phyloP scores from a whole-genome alignment of 441 rosid genomes.

The Lepidium campestre region DNA sequence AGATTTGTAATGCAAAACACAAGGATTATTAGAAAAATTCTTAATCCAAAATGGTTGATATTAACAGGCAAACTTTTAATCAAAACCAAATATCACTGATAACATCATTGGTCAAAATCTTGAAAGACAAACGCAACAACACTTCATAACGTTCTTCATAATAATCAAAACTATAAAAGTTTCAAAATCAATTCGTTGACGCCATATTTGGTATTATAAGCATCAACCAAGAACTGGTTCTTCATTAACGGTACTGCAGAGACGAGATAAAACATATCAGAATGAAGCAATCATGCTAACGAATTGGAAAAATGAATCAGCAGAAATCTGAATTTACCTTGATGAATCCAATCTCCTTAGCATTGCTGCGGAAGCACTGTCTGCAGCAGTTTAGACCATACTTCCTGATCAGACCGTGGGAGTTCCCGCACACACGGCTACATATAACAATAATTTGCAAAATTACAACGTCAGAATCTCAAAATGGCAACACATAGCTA shows the following conservation, averaged over 20 bases:
- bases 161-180: background rate
- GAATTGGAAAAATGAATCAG: no score
- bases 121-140: no score
- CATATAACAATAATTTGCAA: background rate
- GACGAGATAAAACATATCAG: background rate
- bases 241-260: slow-evolving; percentile 9
- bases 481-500: background rate
- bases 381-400: slow-evolving; percentile 85
- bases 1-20: no score
- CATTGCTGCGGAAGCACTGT: slow-evolving; percentile 85
- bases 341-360: slow-evolving; percentile 82
- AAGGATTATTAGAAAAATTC: no score
- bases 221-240: background rate
- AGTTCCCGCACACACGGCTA: slow-evolving; percentile 87
- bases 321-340: slow-evolving; percentile 33
- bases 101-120: no score
- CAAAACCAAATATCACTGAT: no score
- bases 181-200: background rate
- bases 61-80: no score
- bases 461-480: background rate
- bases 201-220: background rate
- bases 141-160: no score
- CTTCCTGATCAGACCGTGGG: slow-evolving; percentile 76
- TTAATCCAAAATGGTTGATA: no score
- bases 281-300: background rate